These are phyloP conservation scores for Lactarius vividus DNA, from an alignment of 768 basidiomycete species.

Conservation along the genomic window DNA sequence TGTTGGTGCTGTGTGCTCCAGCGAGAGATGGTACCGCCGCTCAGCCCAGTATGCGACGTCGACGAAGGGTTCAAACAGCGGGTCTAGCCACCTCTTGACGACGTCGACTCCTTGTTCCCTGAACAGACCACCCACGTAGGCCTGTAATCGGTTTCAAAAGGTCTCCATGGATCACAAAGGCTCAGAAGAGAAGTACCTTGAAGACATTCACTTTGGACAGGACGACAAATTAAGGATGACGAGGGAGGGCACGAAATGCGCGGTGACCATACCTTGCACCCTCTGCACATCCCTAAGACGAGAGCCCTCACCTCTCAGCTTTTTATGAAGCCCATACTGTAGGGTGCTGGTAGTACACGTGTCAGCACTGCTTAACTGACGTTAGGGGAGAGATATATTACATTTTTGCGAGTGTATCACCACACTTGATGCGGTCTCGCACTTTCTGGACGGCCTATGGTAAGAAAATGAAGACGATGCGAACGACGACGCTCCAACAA, in stretches of 20 bases:
- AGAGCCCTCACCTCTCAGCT: not conserved
- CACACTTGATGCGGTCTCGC: conserved; percentile 12
- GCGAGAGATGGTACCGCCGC: not conserved
- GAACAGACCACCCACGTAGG: conserved; percentile 21
- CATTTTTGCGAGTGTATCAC: conserved; percentile 5
- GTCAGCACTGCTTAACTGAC: not conserved
- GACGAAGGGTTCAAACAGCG: conserved; percentile 4
- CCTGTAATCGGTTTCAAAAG: conserved; percentile 1
- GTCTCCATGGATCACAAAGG: not conserved
- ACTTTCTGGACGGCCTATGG: conserved; percentile 1
- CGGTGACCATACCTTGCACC: conserved; percentile 1
- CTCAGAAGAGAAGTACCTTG: conserved; percentile 9
- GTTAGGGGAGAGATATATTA: not conserved
- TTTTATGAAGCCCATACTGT: conserved; percentile 4
- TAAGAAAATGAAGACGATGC: not conserved
- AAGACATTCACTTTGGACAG: conserved; percentile 11
- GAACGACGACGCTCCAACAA: not conserved
- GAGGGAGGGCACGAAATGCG: not conserved
- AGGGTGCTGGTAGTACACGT: not conserved
- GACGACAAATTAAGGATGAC: not conserved
- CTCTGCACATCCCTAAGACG: not conserved
- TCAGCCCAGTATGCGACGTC: conserved; percentile 4
- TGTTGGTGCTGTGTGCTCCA: not conserved
- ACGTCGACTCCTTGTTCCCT: conserved; percentile 15
- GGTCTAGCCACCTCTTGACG: conserved; percentile 8